Conservation (phyloP, 441 rosid species). For the Euphorbia celastroides region DNA sequence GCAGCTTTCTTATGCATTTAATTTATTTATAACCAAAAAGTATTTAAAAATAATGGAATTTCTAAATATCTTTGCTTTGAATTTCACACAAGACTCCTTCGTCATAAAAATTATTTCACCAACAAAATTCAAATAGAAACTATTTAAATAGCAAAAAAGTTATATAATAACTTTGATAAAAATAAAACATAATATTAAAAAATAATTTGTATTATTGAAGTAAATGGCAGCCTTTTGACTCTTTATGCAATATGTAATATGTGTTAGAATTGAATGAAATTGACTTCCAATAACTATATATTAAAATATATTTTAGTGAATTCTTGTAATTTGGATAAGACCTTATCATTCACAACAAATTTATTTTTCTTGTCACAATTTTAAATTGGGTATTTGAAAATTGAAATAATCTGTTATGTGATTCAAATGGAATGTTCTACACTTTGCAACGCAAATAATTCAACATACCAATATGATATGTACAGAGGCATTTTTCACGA, state of each 20-base stretch:
- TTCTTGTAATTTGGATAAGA: background rate
- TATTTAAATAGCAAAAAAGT: no score
- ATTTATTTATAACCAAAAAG: background rate
- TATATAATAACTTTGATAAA: no score
- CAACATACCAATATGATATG: no score
- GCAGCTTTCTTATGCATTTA: background rate
- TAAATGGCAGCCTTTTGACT: background rate
- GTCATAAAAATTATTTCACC: background rate
- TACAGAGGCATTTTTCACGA: no score
- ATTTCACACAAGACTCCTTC: background rate
- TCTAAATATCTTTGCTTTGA: background rate
- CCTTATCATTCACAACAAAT: background rate
- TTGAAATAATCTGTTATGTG: no score
- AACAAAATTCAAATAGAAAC: background rate
- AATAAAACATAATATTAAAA: no score
- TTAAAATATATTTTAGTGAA: background rate
- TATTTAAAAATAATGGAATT: background rate
- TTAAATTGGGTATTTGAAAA: no score
- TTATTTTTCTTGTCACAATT: background rate
- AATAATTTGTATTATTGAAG: background rate
- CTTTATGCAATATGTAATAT: background rate
- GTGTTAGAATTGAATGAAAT: background rate
- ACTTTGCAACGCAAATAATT: background rate
- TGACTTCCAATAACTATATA: background rate
- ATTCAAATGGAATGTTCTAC: background rate